These are phyloP conservation scores for Lachnellula cervina DNA, from an alignment of 2,329 filamentous ascomycete genomes.

Conservation along the genomic window DNA sequence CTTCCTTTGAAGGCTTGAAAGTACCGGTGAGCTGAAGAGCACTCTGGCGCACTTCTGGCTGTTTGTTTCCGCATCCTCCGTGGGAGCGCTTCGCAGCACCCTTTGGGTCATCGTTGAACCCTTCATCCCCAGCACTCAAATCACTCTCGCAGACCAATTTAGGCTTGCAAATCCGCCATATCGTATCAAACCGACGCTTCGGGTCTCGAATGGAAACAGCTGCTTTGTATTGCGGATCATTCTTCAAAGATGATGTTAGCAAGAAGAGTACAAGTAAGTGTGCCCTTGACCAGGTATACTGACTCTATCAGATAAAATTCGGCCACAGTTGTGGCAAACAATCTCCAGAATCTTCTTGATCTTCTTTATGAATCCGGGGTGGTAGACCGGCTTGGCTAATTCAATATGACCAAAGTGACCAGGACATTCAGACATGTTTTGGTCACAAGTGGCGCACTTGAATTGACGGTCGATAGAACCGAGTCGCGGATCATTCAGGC, in stretches of 20 bases:
- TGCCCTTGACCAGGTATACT: slow-evolving; percentile 63
- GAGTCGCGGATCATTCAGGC: slow-evolving; percentile 91
- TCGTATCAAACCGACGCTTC: slow-evolving; percentile 87
- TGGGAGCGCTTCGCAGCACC: slow-evolving; percentile 56
- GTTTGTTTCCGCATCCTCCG: slow-evolving; percentile 87
- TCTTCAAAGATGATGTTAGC: slow-evolving; percentile 63
- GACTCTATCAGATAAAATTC: slow-evolving; percentile 96
- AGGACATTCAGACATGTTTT: slow-evolving; percentile 92
- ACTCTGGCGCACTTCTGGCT: slow-evolving; percentile 83
- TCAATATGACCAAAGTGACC: slow-evolving; percentile 99
- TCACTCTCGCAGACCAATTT: slow-evolving; percentile 82
- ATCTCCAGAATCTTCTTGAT: slow-evolving; percentile 99
- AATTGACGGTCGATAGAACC: slow-evolving; percentile 95
- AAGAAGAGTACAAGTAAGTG: slow-evolving; percentile 44
- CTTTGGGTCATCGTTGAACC: slow-evolving; percentile 55
- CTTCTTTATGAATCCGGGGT: slow-evolving; percentile 94
- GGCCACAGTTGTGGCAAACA: slow-evolving; percentile 98
- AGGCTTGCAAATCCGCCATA: slow-evolving; percentile 89
- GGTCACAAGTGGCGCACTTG: slow-evolving; percentile 93
- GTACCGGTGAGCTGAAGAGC: slow-evolving; percentile 76
- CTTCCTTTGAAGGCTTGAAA: slow-evolving; percentile 67
- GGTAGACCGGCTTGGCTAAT: slow-evolving; percentile 91
- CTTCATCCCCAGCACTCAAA: slow-evolving; percentile 60
- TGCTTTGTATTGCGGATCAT: slow-evolving; percentile 74
- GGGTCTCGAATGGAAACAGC: slow-evolving; percentile 84